Percentiles rank a stretch among this genome's conserved stretches.
Evolutionary conservation across 805 yeast species (phyloP).

Genomic region (Candida gorgasii): DNA sequence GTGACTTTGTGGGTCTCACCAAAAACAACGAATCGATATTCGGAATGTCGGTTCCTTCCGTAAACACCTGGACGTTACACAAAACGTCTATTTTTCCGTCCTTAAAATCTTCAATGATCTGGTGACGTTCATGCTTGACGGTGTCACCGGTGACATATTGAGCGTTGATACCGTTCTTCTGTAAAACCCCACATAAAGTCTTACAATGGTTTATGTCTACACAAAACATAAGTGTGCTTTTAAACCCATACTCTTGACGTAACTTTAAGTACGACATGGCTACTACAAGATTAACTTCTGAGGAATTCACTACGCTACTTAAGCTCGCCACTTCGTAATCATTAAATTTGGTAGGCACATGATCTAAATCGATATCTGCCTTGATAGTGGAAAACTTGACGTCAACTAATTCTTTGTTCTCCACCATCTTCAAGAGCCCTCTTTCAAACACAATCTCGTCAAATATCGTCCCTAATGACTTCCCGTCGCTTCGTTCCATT

Average conservation of each 20-base stretch:
- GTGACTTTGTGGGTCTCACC: constrained; percentile 79
- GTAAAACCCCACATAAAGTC: constrained; percentile 53
- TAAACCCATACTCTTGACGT: constrained; percentile 37
- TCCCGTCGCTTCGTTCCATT: constrained; percentile 71
- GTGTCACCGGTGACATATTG: constrained; percentile 73
- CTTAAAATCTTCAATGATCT: constrained; percentile 58
- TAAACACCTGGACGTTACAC: constrained; percentile 85
- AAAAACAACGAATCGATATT: constrained; percentile 77
- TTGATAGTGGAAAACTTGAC: constrained; percentile 62
- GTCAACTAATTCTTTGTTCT: constrained; percentile 67
- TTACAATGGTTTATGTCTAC: constrained; percentile 70
- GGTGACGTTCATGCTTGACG: constrained; percentile 48
- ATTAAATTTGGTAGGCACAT: constrained; percentile 32
- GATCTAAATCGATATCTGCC: constrained; percentile 44
- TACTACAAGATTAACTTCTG: constrained; percentile 55
- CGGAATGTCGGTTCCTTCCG: constrained; percentile 95
- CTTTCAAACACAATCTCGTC: constrained; percentile 76
- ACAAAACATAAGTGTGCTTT: constrained; percentile 75
- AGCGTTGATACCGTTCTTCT: constrained; percentile 62
- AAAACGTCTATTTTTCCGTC: constrained; percentile 66
- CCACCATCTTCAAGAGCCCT: constrained; percentile 63
- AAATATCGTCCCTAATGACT: constrained; percentile 56
- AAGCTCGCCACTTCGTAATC: constrained; percentile 59
- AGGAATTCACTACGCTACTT: constrained; percentile 55
- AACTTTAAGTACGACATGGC: constrained; percentile 50